These are phyloP conservation scores for Aspergillus ibericus DNA, from an alignment of 2,329 filamentous ascomycete species.

Conservation along the genomic window DNA sequence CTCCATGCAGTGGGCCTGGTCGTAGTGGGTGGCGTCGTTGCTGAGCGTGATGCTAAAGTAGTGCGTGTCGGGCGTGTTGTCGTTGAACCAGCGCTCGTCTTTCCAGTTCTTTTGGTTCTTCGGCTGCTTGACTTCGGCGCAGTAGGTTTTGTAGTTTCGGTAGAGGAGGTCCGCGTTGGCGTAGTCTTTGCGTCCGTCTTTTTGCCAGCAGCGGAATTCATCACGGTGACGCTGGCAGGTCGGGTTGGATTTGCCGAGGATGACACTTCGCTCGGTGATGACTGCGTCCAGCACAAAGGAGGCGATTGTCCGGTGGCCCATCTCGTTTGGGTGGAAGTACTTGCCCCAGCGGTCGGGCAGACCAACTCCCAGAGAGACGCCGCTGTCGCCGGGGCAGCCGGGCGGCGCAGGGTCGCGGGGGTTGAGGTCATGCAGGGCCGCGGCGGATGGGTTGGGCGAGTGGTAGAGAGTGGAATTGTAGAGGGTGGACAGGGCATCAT, in stretches of 20 bases:
- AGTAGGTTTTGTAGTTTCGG: constrained; percentile 1
- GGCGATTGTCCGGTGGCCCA: constrained; percentile 19
- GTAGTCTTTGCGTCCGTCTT: background rate
- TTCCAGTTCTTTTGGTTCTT: background rate
- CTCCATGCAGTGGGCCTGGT: constrained; percentile 1
- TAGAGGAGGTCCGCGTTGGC: background rate
- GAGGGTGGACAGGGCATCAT: background rate
- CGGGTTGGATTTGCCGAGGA: background rate
- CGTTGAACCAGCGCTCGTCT: background rate
- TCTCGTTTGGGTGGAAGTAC: constrained; percentile 37
- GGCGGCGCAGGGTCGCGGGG: background rate
- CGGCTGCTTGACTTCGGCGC: background rate
- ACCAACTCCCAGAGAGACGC: constrained; percentile 2
- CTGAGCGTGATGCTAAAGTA: background rate
- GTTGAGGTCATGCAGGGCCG: background rate
- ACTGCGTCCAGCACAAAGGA: constrained; percentile 9
- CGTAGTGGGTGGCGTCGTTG: background rate
- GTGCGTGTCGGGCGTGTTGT: constrained; percentile 4
- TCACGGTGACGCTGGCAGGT: background rate
- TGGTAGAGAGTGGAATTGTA: background rate
- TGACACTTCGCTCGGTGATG: background rate
- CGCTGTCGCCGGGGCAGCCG: background rate
- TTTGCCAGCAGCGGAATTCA: constrained; percentile 6
- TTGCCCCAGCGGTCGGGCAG: constrained; percentile 33
- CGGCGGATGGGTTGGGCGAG: background rate